Conservation (phyloP, 768 basidiomycete species). For the Kwoniella europaea region DNA sequence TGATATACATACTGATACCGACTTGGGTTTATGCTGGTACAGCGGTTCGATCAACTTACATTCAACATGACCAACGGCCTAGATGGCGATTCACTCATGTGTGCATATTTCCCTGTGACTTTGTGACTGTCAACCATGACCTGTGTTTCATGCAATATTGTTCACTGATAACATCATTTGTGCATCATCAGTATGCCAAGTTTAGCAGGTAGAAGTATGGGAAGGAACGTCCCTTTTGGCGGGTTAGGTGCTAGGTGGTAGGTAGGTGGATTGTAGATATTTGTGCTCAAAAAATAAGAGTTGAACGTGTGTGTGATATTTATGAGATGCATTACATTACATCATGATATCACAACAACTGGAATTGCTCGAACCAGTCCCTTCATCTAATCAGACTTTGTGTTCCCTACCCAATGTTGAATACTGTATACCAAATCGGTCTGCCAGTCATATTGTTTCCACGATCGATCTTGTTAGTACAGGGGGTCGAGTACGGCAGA, state of each 20-base stretch:
- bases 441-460: too few species aligned
- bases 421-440: too few species aligned
- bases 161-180: not conserved
- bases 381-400: too few species aligned
- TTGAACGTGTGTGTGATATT: not conserved
- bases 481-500: not conserved
- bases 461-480: too few species aligned
- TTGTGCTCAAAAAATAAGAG: too few species aligned
- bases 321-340: not conserved
- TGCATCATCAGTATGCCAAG: constrained; percentile 8
- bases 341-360: too few species aligned
- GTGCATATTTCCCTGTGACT: constrained; percentile 34
- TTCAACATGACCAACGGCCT: constrained; percentile 42
- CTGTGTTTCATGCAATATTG: not conserved
- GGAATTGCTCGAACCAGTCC: too few species aligned
- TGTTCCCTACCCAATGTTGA: too few species aligned
- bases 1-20: too few species aligned
- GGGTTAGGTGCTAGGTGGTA: constrained; percentile 18
- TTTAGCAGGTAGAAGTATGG: constrained; percentile 12
- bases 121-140: constrained; percentile 30
- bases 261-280: too few species aligned
- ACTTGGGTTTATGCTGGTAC: not conserved
- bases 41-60: constrained; percentile 40
- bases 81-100: constrained; percentile 33
- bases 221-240: constrained; percentile 17